phyloP scores from a whole-genome alignment of 441 rosid species.

The Bruguiera hainesii region DNA sequence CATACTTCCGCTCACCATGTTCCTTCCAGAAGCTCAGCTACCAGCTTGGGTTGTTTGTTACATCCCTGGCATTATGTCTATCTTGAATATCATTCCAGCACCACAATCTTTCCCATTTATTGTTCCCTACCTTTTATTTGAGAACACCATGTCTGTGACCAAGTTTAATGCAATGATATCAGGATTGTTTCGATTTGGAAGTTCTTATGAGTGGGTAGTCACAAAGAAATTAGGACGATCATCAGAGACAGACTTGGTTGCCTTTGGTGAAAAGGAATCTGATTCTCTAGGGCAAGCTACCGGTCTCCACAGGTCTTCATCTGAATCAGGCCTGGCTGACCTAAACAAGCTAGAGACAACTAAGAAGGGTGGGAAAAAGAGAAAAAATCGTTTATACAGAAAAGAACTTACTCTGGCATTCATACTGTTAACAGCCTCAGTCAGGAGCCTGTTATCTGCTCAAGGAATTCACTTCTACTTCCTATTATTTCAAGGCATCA shows the following conservation, averaged over 20 bases:
- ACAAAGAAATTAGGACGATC: constrained; percentile 90
- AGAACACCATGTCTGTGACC: constrained; percentile 96
- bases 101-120: constrained; percentile 87
- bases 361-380: constrained; percentile 45
- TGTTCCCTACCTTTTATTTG: constrained; percentile 83
- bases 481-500: constrained; percentile 81
- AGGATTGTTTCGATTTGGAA: constrained; percentile 71
- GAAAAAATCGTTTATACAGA: constrained; percentile 66
- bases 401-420: constrained; percentile 79
- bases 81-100: constrained; percentile 76
- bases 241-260: constrained; percentile 82
- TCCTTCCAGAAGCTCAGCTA: constrained; percentile 81
- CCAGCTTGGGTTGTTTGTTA: constrained; percentile 93
- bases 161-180: constrained; percentile 95
- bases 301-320: constrained; percentile 50
- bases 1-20: constrained; percentile 81
- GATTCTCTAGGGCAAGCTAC: constrained; percentile 37
- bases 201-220: constrained; percentile 90
- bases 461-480: constrained; percentile 94
- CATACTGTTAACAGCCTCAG: constrained; percentile 66
- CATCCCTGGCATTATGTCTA: constrained; percentile 75
- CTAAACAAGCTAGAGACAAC: constrained; percentile 55
- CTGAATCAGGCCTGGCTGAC: constrained; percentile 70
- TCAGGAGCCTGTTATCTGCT: constrained; percentile 82
- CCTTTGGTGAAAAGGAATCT: constrained; percentile 60